Percentiles rank a stretch among this genome's conserved stretches.
Evolutionary conservation across 805 yeast species (phyloP).

Genomic region (Candida ascalaphidarum): DNA sequence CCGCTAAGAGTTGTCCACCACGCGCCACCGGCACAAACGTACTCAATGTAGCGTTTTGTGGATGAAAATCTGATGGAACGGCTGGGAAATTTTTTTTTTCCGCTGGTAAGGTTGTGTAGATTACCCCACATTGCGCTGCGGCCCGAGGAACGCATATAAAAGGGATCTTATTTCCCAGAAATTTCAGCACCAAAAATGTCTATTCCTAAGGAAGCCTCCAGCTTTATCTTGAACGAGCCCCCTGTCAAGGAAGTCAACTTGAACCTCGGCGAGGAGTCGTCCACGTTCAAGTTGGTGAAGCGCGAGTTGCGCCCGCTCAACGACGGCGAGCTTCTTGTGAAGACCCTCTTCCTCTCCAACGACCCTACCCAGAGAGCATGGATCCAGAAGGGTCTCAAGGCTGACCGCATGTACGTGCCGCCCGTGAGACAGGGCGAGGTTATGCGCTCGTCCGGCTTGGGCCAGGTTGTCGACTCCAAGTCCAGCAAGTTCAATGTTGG

Average conservation of each 20-base stretch:
- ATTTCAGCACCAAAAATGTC: too few species aligned
- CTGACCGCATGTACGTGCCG: slow-evolving; percentile 21
- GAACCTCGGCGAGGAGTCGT: slow-evolving; percentile 12
- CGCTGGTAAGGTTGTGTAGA: too few species aligned
- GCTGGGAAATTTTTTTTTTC: too few species aligned
- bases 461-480: slow-evolving; percentile 40
- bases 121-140: too few species aligned
- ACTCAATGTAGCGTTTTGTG: too few species aligned
- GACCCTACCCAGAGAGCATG: slow-evolving; percentile 59
- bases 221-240: slow-evolving; percentile 13
- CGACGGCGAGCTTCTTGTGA: slow-evolving; percentile 36
- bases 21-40: too few species aligned
- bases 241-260: slow-evolving; percentile 13
- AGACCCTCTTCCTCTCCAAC: slow-evolving; percentile 40
- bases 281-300: slow-evolving; percentile 21
- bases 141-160: too few species aligned
- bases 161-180: too few species aligned
- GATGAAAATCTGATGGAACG: too few species aligned
- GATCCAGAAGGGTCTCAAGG: slow-evolving; percentile 31
- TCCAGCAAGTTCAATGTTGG: slow-evolving; percentile 32
- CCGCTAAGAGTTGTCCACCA: too few species aligned
- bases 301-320: slow-evolving; percentile 3
- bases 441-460: slow-evolving; percentile 40
- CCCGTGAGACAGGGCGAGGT: slow-evolving; percentile 37
- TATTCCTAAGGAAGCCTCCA: slow-evolving; percentile 6